These are phyloP conservation scores for Thuja plicata DNA, from an alignment of 83 land plant genomes.

Conservation along the genomic window DNA sequence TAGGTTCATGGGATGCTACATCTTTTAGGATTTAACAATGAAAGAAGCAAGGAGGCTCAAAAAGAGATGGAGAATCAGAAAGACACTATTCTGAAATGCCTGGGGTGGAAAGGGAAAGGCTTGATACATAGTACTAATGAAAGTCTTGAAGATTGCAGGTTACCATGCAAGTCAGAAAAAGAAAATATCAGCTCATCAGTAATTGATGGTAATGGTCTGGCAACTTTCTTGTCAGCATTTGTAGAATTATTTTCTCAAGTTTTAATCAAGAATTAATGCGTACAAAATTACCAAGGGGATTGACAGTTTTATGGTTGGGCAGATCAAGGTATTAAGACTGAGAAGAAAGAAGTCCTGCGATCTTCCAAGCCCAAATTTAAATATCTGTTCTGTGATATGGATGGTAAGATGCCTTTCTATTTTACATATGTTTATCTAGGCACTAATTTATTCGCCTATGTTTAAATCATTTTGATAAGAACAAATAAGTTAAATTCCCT, in stretches of 20 bases:
- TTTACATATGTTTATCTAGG: not conserved
- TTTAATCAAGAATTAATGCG: not conserved
- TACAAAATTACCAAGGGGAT: conserved; percentile 4
- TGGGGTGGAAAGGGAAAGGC: conserved; percentile 93
- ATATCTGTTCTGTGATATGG: conserved; percentile 96
- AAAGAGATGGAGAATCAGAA: conserved; percentile 90
- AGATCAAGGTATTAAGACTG: conserved; percentile 28
- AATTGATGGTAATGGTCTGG: not conserved
- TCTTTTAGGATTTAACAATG: conserved; percentile 93
- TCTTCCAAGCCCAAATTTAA: conserved; percentile 62
- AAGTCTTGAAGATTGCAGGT: conserved; percentile 21
- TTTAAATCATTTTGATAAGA: not conserved
- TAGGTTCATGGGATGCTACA: conserved; percentile 95
- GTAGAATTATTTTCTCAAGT: not conserved
- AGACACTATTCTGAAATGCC: conserved; percentile 64
- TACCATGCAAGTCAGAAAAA: not conserved
- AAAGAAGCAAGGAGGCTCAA: conserved; percentile 75
- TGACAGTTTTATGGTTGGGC: conserved; percentile 28
- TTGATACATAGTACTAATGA: conserved; percentile 63
- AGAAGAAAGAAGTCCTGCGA: conserved; percentile 52
- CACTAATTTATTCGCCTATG: not conserved
- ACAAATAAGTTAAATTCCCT: not conserved
- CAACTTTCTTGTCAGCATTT: not conserved
- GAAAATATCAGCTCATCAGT: conserved; percentile 1
- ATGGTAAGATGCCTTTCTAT: conserved; percentile 61